Evolutionary conservation across 2,329 filamentous ascomycete species (phyloP), one percentile per base, ranked within the genome.

Genomic region (Exophiala sideris): DNA sequence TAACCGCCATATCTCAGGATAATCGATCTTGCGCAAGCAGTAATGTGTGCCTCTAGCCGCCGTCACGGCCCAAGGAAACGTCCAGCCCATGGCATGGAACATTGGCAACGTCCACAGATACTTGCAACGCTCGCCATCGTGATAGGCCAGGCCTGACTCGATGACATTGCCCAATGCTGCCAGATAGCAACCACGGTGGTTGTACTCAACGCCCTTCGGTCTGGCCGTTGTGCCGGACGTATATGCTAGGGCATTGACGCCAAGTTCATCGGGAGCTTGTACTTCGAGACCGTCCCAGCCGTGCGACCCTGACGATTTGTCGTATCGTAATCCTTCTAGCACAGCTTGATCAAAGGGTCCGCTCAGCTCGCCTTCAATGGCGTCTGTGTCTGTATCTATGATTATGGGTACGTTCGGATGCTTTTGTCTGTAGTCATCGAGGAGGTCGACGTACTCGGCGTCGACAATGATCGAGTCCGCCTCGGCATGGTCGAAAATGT

Each of bases 91-190:
- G 6, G 82, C 76, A 62, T 85, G 87, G 70, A 84, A 92, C 90
- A 96, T 90, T 0, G 92, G 92, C 24, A 97, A 74, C 3, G 88
- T 96, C 91, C 91, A 96, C 7, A 96, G 78, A 72, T 95, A 95
- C 61, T 85, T 86, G 69, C 88, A 91, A 35, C 88, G 78, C 20
- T 62, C 54, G 5, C 84, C 86, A 10, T 73, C 73, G 48, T 84
- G 76, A 51, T 78, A 81, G 65, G 95, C 96, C 40, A 99, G 77
- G 0, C 89, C 89, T 1, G 88, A 90, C 69, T 99, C 94, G 54
- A 97, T 83, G 0, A 97, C 77, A 68, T 97, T 97, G 9, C 78
- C 91, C 62, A 96, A 67, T 0, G 90, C 79, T 0, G 90, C 92
- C 10, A 99, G 78, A 67, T 97, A 99, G 6, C 84, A 84, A 3